Base-by-base conservation (phyloP, 495 filamentous ascomycete genomes). In the Echria macrotheca region DNA sequence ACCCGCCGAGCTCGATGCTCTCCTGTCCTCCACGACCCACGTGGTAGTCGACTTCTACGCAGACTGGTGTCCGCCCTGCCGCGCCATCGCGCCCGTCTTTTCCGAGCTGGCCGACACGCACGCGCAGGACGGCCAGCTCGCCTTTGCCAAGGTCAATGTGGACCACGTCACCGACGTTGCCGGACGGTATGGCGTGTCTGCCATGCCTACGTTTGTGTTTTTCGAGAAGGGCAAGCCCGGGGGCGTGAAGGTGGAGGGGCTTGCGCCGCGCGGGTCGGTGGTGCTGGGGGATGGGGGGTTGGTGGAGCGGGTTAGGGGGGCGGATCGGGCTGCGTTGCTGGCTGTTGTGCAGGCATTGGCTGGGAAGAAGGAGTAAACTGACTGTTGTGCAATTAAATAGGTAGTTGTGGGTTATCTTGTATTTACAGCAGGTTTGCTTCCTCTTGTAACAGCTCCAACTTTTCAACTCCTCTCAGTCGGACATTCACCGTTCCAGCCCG, bases 141-240 rank as follows among this genome's bases (percentile, higher is more conserved):
- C 66, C 22, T 82, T 82, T 57, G 72, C 68, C 26, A 81, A 81
- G 59, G 74, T 79, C 49, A 67, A 82, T 60, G 76, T 81, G 25
- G 79, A 81, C 56, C 50, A 53, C 18, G 71, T 69, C 41, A 63
- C 69, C 50, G 71, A 72, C n/a, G 56, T 74, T 24, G 76, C 76
- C 15, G 41, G 58, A 9, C 56, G 56, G 31, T 74, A 75, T 50
- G 63, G 64, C 26, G 63, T 82, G 23, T 56, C 61, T 46, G 83
- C 81, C 26, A 82, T 86, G 77, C 89, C 89, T 2, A 91, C 88
- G 35, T 91, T 95, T 71, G 69, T 91, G 48, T 81, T 93, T 58
- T 87, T 95, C 73, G 81, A 90, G 65, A 78, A 83, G 36, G 78
- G 82, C 44, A 67, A 73, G 41, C 76, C 81, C 48, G 76, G 47